Evolutionary conservation across 2,329 filamentous ascomycete species (phyloP), one percentile per base, ranked within the genome.

Genomic region (Corniculantispora saksenae): DNA sequence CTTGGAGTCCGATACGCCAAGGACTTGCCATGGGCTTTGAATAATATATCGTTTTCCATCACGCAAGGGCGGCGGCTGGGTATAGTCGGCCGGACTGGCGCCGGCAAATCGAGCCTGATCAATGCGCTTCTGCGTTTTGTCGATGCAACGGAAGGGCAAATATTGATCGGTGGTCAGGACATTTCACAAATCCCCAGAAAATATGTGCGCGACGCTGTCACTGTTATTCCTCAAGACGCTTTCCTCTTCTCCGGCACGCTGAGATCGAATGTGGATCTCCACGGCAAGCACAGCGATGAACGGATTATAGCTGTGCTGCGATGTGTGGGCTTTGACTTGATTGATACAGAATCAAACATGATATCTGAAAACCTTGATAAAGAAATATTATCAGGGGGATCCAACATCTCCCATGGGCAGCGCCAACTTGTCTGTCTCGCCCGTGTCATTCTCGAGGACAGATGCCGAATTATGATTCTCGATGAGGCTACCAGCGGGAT

Each of bases 171-270:
- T 29, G 57, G 45, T 9, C 56, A 57, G 10, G 57, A 64, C 19
- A 64, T 64, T 25, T 61, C 61, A 21, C 29, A 64, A 5, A 12
- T 64, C 10, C 29, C 53, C 2, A 21, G 53, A 17, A 35, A 51
- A 50, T 5, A 35, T n/a, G 21, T 64, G 17, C 61, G 61, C 23
- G 23, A 51, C 27, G n/a, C 32, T 10, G 19, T 64, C 45, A 32
- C 38, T 3, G 35, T 64, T n/a, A 64, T 58, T 40, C 61, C 54
- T 4, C 74, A 92, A 74, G 90, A 93, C 69, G 90, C 91, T 0
- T 89, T 92, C 1, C 81, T 93, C 3, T 93, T 93, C 76, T 89
- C 86, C 1, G 91, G 91, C 17, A 91, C 89, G 0, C 79, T 93
- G 21, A 83, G 90, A 40, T 84, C 81, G 19, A 93, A 93, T 71